Evolutionary conservation across 495 filamentous ascomycete species (phyloP).

Genomic region (Penicillium argentinense): DNA sequence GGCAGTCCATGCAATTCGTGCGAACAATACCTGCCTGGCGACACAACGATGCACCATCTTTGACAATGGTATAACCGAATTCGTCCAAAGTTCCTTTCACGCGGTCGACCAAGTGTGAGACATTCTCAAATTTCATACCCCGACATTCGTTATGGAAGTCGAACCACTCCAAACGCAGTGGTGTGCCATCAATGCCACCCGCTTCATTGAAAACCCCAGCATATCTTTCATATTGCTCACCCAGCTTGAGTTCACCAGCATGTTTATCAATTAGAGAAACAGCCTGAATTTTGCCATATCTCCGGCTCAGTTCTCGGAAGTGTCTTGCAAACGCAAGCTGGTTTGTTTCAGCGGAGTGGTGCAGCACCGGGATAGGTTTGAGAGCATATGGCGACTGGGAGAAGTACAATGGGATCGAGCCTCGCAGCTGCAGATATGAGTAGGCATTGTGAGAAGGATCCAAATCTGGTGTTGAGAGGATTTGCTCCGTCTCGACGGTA

Average conservation of each 20-base stretch:
- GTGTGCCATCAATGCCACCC: conserved; percentile 49
- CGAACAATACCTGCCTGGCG: conserved; percentile 74
- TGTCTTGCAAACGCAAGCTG: conserved; percentile 75
- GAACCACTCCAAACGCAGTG: conserved; percentile 87
- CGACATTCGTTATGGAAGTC: conserved; percentile 90
- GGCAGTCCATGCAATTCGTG: conserved; percentile 97
- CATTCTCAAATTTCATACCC: conserved; percentile 97
- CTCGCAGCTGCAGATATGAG: conserved; percentile 82
- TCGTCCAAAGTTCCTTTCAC: conserved; percentile 62
- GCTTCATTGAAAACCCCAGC: conserved; percentile 62
- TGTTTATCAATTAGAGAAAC: conserved; percentile 86
- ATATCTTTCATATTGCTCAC: conserved; percentile 70
- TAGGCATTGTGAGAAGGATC: conserved; percentile 61
- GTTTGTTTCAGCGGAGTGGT: conserved; percentile 75
- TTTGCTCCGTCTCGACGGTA: conserved; percentile 89
- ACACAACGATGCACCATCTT: conserved; percentile 47
- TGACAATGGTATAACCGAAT: conserved; percentile 62
- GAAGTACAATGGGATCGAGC: conserved; percentile 90
- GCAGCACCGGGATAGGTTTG: conserved; percentile 79
- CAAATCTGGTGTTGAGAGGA: conserved; percentile 69
- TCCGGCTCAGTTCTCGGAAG: conserved; percentile 61
- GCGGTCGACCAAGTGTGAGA: conserved; percentile 69
- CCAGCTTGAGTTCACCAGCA: conserved; percentile 74
- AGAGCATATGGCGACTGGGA: conserved; percentile 90
- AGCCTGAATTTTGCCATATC: conserved; percentile 76